phyloP scores from a whole-genome alignment of 2,329 filamentous ascomycete species.

The Trichoderma atroviride region DNA sequence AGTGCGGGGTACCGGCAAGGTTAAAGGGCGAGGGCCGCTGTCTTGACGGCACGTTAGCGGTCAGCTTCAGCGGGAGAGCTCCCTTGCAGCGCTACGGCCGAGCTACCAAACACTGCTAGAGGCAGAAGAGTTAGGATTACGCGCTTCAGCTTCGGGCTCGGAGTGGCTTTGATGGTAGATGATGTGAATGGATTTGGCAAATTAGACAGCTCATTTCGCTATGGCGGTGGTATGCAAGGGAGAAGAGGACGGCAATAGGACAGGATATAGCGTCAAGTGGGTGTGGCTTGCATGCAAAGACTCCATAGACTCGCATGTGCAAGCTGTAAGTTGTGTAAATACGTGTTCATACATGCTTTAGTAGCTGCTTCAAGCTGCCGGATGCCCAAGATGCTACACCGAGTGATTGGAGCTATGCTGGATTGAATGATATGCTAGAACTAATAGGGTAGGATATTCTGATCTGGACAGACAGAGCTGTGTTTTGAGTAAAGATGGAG shows the following conservation, averaged over 20 bases:
- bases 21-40: neutral
- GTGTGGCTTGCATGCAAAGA: neutral
- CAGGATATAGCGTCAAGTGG: neutral
- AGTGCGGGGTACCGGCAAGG: neutral
- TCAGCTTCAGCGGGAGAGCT: neutral
- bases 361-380: neutral
- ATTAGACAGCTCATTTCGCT: slow-evolving; percentile 3
- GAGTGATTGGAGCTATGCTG: neutral
- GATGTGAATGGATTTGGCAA: neutral
- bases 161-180: neutral
- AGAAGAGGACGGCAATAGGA: neutral
- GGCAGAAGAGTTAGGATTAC: neutral
- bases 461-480: neutral
- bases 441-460: neutral
- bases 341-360: slow-evolving; percentile 1
- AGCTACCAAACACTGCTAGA: neutral
- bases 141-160: neutral
- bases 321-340: neutral
- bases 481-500: neutral
- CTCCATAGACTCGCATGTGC: neutral
- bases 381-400: neutral
- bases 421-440: neutral
- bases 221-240: neutral
- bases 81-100: neutral
- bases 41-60: neutral